These are phyloP conservation scores for Jacaranda copaia DNA, from an alignment of 257 asterid species.

Conservation along the genomic window DNA sequence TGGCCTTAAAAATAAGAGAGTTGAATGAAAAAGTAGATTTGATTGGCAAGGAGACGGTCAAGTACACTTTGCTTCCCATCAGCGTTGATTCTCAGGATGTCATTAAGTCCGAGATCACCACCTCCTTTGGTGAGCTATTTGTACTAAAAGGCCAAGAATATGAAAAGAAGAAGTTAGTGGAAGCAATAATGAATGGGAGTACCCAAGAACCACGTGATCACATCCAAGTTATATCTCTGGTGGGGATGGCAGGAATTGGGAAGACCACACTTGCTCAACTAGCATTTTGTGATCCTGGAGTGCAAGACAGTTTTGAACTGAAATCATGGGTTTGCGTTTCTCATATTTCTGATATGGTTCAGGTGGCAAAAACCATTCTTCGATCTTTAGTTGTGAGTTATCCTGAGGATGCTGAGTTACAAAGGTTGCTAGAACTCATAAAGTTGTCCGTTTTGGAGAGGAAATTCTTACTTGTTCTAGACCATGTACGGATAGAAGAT, in stretches of 20 bases:
- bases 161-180: not conserved
- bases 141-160: not conserved
- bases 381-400: not conserved
- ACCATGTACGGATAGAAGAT: not conserved
- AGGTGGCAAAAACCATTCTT: conserved; percentile 4
- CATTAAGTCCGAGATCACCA: not conserved
- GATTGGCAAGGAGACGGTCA: not conserved
- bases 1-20: not conserved
- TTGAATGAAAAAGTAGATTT: not conserved
- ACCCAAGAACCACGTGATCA: not conserved
- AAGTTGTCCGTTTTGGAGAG: not conserved
- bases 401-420: not conserved
- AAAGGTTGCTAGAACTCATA: not conserved
- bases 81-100: not conserved
- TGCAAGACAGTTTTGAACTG: not conserved
- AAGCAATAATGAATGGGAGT: not conserved
- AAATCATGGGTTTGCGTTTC: conserved; percentile 5
- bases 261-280: conserved; percentile 18
- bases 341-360: not conserved
- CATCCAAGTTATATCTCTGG: not conserved
- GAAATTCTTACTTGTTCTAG: not conserved
- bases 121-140: not conserved
- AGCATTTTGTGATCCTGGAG: not conserved
- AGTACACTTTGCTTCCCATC: conserved; percentile 3
- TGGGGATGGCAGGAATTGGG: conserved; percentile 26